Percentiles rank a stretch among this genome's conserved stretches.
These are phyloP conservation scores for Brassica incana DNA, from an alignment of 345 rosid genomes.

Conservation along the genomic window DNA sequence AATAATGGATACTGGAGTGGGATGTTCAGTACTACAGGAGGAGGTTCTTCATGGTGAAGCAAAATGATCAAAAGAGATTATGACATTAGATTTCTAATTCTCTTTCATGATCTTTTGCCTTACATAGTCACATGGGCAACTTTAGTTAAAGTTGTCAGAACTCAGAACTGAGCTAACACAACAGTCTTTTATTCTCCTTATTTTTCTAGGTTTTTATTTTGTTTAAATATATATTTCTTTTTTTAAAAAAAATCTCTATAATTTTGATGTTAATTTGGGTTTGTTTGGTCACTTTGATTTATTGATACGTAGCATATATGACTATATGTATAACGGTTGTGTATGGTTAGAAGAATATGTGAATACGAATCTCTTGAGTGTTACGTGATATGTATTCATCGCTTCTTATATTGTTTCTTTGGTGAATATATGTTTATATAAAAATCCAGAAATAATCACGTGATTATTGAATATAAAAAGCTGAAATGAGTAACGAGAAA, in stretches of 20 bases:
- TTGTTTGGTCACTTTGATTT: not conserved
- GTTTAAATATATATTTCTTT: not conserved
- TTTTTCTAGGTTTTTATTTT: not conserved
- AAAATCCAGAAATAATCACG: not conserved
- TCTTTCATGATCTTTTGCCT: not conserved
- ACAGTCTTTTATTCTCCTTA: not conserved
- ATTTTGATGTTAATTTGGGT: not conserved
- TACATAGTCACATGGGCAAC: not conserved
- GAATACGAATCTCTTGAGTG: not conserved
- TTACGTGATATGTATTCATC: not conserved
- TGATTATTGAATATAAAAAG: not conserved
- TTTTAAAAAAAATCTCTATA: too few species aligned
- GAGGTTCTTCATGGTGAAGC: constrained; percentile 1
- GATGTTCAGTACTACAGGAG: not conserved
- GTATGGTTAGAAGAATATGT: not conserved
- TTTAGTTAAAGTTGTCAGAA: not conserved
- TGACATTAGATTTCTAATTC: not conserved
- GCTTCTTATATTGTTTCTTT: not conserved
- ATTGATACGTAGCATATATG: not conserved
- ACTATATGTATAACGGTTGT: not conserved
- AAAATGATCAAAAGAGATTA: not conserved
- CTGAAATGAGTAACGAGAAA: not conserved
- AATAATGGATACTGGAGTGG: not conserved
- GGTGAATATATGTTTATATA: not conserved
- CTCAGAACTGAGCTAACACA: not conserved